Evolutionary conservation across 2,329 filamentous ascomycete species (phyloP).

Genomic region (Cordyceps javanica): DNA sequence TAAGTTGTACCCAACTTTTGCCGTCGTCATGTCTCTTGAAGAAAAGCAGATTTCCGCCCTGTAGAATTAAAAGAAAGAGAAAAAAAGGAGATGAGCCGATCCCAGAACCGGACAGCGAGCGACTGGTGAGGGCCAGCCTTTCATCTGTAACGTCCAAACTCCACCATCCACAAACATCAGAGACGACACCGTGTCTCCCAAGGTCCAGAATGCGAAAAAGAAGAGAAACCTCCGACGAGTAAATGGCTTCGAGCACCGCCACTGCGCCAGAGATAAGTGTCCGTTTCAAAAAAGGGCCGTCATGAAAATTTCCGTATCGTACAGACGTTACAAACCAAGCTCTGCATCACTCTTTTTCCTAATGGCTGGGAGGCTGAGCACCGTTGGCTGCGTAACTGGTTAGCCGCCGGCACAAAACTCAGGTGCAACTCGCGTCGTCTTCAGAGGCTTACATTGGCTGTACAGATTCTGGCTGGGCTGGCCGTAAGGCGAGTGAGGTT

Average conservation of each 20-base stretch:
- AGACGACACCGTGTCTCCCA: slow-evolving; percentile 10
- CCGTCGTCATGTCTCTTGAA: neutral
- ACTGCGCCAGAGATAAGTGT: neutral
- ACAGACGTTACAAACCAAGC: neutral
- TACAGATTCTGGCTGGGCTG: slow-evolving; percentile 47
- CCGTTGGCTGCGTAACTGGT: slow-evolving; percentile 12
- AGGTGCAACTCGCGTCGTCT: neutral
- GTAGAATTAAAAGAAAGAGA: neutral
- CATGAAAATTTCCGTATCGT: neutral
- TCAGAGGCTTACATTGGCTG: slow-evolving; percentile 39
- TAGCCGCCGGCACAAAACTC: neutral
- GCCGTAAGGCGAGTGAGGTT: slow-evolving; percentile 45
- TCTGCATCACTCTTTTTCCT: neutral
- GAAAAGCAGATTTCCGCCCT: neutral
- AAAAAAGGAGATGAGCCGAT: neutral
- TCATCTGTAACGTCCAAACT: slow-evolving; percentile 4
- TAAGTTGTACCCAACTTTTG: neutral
- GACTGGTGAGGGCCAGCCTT: neutral
- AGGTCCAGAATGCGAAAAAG: neutral
- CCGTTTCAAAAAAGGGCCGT: neutral
- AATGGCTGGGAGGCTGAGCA: slow-evolving; percentile 10
- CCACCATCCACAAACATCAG: neutral
- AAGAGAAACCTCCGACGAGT: neutral
- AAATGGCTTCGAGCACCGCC: neutral
- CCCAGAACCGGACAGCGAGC: neutral